Percentiles rank a stretch among this genome's conserved stretches.
phyloP scores from a whole-genome alignment of 192 early-diverging fungal genomes.

The Coemansia sp. region DNA sequence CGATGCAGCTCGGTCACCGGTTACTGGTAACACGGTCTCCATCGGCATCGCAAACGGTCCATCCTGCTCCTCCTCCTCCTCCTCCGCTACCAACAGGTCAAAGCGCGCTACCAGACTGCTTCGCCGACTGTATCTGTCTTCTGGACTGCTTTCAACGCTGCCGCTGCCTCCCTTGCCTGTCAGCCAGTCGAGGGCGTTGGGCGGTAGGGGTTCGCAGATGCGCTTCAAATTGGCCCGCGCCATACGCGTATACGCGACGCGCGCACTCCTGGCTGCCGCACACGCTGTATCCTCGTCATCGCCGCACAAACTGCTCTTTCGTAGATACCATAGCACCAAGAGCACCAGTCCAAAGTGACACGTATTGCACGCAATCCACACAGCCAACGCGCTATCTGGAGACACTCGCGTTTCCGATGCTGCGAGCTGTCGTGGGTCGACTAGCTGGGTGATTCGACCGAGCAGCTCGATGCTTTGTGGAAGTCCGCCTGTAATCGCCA shows the following conservation, averaged over 20 bases:
- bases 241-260: neutral
- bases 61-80: too few species aligned
- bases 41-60: too few species aligned
- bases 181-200: too few species aligned
- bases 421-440: too few species aligned
- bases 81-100: constrained; percentile 7
- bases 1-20: too few species aligned
- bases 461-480: too few species aligned
- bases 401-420: too few species aligned
- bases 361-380: constrained; percentile 2
- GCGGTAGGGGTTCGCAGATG: constrained; percentile 1
- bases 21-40: too few species aligned
- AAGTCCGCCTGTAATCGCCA: too few species aligned
- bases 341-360: constrained; percentile 23
- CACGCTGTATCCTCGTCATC: neutral
- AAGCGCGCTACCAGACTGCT: constrained; percentile 24
- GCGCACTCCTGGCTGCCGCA: neutral
- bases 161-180: neutral
- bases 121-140: constrained; percentile 11
- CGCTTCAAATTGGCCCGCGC: neutral
- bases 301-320: neutral
- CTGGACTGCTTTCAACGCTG: neutral
- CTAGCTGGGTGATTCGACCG: too few species aligned
- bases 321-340: constrained; percentile 19
- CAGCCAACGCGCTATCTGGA: too few species aligned